Conservation (phyloP, 176 grass and related monocot genomes). For the Avena sativa region DNA sequence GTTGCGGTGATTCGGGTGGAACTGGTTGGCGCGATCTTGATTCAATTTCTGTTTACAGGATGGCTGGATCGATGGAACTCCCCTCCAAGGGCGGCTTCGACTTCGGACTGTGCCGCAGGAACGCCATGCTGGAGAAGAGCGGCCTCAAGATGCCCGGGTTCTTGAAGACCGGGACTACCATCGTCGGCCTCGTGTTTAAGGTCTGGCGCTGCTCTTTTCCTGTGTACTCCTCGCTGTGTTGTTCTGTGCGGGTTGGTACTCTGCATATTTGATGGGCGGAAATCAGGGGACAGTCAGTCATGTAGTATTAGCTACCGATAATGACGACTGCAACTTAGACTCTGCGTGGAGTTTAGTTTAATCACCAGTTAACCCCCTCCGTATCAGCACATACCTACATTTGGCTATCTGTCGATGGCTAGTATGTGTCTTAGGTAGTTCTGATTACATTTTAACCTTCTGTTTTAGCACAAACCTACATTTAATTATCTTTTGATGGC, state of each 20-base stretch:
- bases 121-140: constrained; percentile 66
- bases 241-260: background rate
- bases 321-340: background rate
- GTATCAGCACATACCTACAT: no score
- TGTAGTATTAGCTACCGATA: background rate
- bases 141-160: constrained; percentile 67
- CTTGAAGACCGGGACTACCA: constrained; percentile 91
- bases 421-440: no score
- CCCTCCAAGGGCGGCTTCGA: constrained; percentile 85
- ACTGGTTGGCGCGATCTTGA: background rate
- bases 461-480: background rate
- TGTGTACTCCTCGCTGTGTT: background rate
- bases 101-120: constrained; percentile 77
- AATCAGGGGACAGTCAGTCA: background rate
- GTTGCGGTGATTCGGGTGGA: background rate
- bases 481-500: background rate
- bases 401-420: no score
- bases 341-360: background rate
- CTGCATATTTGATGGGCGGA: background rate
- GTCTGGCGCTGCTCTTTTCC: constrained; percentile 34
- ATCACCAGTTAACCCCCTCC: no score
- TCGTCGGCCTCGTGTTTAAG: constrained; percentile 88
- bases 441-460: no score
- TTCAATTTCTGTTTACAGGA: constrained; percentile 49
- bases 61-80: constrained; percentile 65